Percentiles rank a stretch among this genome's conserved stretches.
phyloP scores from a whole-genome alignment of 768 basidiomycete genomes.

The Rhodotorula graminis region DNA sequence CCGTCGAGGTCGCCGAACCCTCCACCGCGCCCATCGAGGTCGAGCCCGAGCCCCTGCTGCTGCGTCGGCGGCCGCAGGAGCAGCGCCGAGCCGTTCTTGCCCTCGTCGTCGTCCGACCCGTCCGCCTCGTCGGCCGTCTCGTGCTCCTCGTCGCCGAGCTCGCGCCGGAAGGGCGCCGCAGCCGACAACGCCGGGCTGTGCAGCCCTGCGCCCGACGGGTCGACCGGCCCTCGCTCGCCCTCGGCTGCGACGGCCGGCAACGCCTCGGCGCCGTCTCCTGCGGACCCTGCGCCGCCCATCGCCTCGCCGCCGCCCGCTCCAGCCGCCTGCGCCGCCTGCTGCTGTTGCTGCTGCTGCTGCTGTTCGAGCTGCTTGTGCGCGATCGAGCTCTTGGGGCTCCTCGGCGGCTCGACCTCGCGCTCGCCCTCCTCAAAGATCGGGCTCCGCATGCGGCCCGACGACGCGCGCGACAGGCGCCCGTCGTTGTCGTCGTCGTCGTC shows the following conservation, averaged over 20 bases:
- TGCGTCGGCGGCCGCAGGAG: neutral
- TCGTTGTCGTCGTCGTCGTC: neutral
- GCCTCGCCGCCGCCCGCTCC: neutral
- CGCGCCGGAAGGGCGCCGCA: constrained; percentile 48
- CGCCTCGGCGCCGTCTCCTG: too few relatives aligned
- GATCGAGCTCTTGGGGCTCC: constrained; percentile 21
- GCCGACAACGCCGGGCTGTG: constrained; percentile 40
- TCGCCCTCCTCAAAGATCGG: constrained; percentile 3
- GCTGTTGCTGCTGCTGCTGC: constrained; percentile 1
- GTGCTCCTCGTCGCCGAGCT: constrained; percentile 46
- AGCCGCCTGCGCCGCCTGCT: neutral
- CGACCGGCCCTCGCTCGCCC: neutral
- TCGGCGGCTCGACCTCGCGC: neutral
- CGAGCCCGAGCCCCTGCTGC: constrained; percentile 14
- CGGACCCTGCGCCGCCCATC: too few relatives aligned
- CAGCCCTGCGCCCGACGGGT: constrained; percentile 13
- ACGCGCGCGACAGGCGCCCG: neutral
- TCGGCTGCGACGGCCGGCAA: too few relatives aligned
- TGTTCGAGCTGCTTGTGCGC: neutral
- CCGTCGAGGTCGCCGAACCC: constrained; percentile 1
- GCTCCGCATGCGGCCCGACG: constrained; percentile 4
- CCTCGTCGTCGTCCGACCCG: constrained; percentile 1
- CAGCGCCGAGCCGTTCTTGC: constrained; percentile 2
- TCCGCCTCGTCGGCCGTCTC: constrained; percentile 40
- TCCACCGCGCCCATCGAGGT: neutral